Evolutionary conservation across 2,329 filamentous ascomycete genomes (phyloP).

Genomic region (Beauveria scarabaeidicola): DNA sequence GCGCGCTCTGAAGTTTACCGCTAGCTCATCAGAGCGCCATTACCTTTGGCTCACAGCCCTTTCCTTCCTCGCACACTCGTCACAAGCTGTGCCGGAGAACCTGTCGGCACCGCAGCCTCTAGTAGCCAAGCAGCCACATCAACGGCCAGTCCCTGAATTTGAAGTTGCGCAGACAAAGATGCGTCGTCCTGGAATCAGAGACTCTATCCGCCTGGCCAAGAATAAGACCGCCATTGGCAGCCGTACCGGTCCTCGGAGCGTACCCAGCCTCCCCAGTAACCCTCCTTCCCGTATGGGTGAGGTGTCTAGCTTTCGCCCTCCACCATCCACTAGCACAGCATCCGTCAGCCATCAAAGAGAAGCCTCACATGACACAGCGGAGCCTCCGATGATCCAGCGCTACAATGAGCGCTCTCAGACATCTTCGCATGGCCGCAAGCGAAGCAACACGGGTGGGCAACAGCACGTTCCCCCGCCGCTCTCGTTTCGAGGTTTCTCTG

Average conservation of each 20-base stretch:
- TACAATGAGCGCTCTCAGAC: constrained; percentile 50
- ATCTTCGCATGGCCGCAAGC: constrained; percentile 63
- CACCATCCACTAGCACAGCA: constrained; percentile 31
- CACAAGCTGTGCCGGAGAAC: constrained; percentile 70
- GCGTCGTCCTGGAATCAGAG: constrained; percentile 57
- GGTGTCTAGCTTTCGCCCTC: constrained; percentile 26
- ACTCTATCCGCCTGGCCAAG: constrained; percentile 86
- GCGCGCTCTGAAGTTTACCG: constrained; percentile 90
- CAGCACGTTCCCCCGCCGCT: constrained; percentile 50
- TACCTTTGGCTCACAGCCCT: constrained; percentile 92
- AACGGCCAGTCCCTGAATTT: constrained; percentile 42
- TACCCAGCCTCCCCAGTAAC: constrained; percentile 36
- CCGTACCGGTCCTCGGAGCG: constrained; percentile 41
- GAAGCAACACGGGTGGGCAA: constrained; percentile 80
- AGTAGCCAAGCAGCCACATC: constrained; percentile 17
- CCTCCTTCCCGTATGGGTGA: constrained; percentile 30
- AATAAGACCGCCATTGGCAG: constrained; percentile 39
- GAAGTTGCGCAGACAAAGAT: constrained; percentile 40
- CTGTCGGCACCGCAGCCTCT: constrained; percentile 43
- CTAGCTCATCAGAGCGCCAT: constrained; percentile 72
- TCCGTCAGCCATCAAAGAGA: constrained; percentile 35
- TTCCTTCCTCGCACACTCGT: constrained; percentile 88
- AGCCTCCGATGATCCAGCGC: constrained; percentile 63
- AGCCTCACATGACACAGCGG: constrained; percentile 51
- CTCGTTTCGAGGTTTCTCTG: constrained; percentile 73